Evolutionary conservation across 2,329 filamentous ascomycete species (phyloP), one percentile per base, ranked within the genome.

Genomic region (Exophiala alcalophila): DNA sequence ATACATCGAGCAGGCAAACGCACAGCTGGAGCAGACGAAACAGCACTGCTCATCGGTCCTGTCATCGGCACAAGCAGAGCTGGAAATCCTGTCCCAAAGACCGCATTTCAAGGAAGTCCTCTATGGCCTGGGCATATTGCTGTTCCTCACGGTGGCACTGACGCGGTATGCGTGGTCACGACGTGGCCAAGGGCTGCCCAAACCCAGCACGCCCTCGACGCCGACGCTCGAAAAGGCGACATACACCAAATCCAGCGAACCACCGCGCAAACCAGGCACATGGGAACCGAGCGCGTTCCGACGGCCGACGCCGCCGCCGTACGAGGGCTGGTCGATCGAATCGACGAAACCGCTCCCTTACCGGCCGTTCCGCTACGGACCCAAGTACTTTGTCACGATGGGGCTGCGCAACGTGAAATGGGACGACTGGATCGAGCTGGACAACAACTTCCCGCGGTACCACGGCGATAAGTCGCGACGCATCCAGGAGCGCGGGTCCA

Each of bases 351-450:
- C 86, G 0, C 74, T 88, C 0, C 83, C 84, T 0, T 91, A 91
- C 64, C 77, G 86, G 4, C 84, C 86, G 0, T 91, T 91, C 62
- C 78, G 83, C 55, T 78, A 87, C 60, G 85, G 86, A 0, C 84
- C 84, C 5, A 84, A 81, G 49, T 88, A 89, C 62, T 76, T 84
- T 57, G 74, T 86, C 44, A 89, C 81, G 1, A 85, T 90, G 81
- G 85, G 86, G 0, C 70, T 91, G 2, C 76, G 85, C n/a, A 76
- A 71, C 6, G 39, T 47, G 28, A 70, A 78, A 21, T 81, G 78
- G 64, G 76, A 83, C 39, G 81, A 88, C 43, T 90, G 86, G 86
- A 88, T 91, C 57, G 68, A 94, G 64, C 76, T 94, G 18, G 88
- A 94, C 65, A 90, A 84, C 58, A 76, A 90, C 32, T 94, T 79